Evolutionary conservation across 345 rosid species (phyloP).

Genomic region (Murraya koenigii): DNA sequence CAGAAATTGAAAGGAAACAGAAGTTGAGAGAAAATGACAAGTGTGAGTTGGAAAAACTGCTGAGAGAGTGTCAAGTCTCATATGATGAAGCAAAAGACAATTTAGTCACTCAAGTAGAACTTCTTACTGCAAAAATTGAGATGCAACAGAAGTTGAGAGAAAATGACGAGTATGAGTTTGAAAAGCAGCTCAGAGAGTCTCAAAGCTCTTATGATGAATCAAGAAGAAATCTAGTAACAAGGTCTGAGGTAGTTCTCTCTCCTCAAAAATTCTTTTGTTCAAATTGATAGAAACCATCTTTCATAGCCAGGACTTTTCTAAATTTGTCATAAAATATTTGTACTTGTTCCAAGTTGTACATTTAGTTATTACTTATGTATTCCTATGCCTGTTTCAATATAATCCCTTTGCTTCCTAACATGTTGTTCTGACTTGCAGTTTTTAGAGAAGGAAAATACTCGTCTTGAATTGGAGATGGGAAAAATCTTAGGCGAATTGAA

Average conservation of each 20-base stretch:
- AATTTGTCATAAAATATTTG: not conserved
- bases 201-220: constrained; percentile 46
- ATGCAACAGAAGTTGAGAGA: constrained; percentile 74
- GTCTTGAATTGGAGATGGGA: constrained; percentile 50
- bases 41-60: constrained; percentile 47
- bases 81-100: constrained; percentile 43
- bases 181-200: constrained; percentile 52
- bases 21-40: constrained; percentile 63
- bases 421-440: constrained; percentile 41
- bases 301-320: not conserved
- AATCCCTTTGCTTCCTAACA: constrained; percentile 1
- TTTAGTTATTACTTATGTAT: not conserved
- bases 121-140: constrained; percentile 80
- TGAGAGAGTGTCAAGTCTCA: constrained; percentile 50
- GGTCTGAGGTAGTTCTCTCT: constrained; percentile 74
- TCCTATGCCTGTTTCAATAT: constrained; percentile 4
- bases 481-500: constrained; percentile 49
- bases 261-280: constrained; percentile 18
- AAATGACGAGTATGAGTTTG: constrained; percentile 46
- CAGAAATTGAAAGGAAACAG: constrained; percentile 81
- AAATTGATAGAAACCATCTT: not conserved
- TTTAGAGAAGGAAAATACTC: constrained; percentile 67
- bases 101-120: constrained; percentile 54
- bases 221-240: constrained; percentile 44
- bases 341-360: not conserved